phyloP scores from a whole-genome alignment of 306 rosid species.

The Pueraria montana region DNA sequence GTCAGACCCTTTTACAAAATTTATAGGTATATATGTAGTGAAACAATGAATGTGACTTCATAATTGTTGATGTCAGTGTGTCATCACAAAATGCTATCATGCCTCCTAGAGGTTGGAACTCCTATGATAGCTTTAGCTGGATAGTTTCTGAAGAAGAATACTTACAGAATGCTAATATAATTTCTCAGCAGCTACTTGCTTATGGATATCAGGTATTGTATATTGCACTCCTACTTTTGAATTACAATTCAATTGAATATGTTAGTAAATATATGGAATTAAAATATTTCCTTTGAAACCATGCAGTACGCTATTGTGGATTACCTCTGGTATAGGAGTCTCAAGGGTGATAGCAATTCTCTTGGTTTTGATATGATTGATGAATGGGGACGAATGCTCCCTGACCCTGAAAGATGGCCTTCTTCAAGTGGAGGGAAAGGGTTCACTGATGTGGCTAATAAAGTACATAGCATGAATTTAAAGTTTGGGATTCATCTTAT shows the following conservation, averaged over 20 bases:
- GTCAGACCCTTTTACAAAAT: too few species aligned
- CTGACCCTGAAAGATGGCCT: conserved; percentile 84
- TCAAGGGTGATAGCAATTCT: conserved; percentile 63
- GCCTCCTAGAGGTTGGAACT: conserved; percentile 97
- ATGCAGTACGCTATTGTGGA: conserved; percentile 85
- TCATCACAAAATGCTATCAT: conserved; percentile 49
- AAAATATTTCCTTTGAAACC: background rate
- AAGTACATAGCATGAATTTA: conserved; percentile 70
- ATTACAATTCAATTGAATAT: background rate
- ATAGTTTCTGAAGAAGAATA: conserved; percentile 68
- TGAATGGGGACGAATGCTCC: conserved; percentile 82
- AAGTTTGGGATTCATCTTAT: conserved; percentile 89
- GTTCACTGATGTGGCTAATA: conserved; percentile 60
- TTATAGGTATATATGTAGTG: too few species aligned
- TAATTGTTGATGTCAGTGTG: conserved; percentile 53
- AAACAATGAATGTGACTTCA: background rate
- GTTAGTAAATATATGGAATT: background rate
- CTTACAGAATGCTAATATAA: conserved; percentile 59
- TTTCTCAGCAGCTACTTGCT: background rate
- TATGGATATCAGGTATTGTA: conserved; percentile 50
- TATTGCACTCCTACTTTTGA: background rate
- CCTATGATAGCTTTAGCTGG: conserved; percentile 81
- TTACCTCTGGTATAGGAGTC: conserved; percentile 81
- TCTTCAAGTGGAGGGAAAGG: conserved; percentile 74
- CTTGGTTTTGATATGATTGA: conserved; percentile 73